Evolutionary conservation across 192 early-diverging fungal genomes (phyloP).

Genomic region (Dissophora globulifera): DNA sequence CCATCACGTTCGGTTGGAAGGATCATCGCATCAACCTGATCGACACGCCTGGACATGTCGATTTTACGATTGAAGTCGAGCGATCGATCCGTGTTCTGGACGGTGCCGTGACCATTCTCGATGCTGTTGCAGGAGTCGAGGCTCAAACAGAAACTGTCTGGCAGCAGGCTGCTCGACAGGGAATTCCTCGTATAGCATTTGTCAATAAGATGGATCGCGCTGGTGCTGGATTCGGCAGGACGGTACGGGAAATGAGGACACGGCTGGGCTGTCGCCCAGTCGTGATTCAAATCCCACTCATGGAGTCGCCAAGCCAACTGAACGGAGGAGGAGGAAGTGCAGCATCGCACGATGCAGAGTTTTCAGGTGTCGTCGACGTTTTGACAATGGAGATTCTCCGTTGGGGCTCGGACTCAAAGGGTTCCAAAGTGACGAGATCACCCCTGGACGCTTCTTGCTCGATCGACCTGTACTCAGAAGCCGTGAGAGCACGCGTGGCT

Average conservation of each 20-base stretch:
- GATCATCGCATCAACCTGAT: conserved; percentile 88
- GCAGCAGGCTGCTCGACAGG: conserved; percentile 86
- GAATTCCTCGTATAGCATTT: conserved; percentile 85
- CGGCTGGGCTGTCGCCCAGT: conserved; percentile 72
- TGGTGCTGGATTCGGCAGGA: conserved; percentile 74
- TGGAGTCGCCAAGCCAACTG: conserved; percentile 34
- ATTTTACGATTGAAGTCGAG: conserved; percentile 98
- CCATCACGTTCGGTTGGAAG: conserved; percentile 86
- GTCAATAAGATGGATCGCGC: conserved; percentile 97
- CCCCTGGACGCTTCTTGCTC: conserved; percentile 39
- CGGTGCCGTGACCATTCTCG: conserved; percentile 91
- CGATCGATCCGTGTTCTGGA: conserved; percentile 92
- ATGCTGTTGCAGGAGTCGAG: conserved; percentile 96
- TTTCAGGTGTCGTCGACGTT: conserved; percentile 78
- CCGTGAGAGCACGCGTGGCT: conserved; percentile 66
- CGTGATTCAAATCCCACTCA: conserved; percentile 79
- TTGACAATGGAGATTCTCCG: conserved; percentile 75
- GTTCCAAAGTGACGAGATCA: conserved; percentile 48
- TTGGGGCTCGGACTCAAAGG: conserved; percentile 66
- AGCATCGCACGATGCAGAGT: conserved; percentile 57
- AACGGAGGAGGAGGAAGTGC: neutral
- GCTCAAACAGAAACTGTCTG: conserved; percentile 98
- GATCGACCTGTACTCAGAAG: conserved; percentile 56
- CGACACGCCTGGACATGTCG: conserved; percentile 96
- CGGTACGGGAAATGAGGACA: conserved; percentile 66